Evolutionary conservation across 352 stramenopile genomes (phyloP), one percentile per base, ranked within the genome.

Genomic region (Pythium rishiriense): DNA sequence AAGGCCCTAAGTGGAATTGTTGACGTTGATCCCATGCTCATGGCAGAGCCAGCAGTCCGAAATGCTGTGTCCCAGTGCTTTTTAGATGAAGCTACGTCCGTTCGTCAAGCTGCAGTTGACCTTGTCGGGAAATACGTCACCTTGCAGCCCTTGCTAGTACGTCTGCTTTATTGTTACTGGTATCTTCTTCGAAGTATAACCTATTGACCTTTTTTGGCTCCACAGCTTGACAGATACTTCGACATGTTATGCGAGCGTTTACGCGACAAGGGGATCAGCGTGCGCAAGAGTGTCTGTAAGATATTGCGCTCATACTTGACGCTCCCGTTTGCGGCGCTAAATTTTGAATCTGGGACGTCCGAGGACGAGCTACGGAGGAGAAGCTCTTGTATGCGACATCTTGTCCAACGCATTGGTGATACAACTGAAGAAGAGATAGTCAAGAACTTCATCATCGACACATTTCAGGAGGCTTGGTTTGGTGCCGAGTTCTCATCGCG

Each of bases 371-470:
- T 91, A 37, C 73, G 60, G 11, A 69, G 80, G 19, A 78, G 86
- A 63, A 92, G 81, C 48, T 69, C 69, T 22, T 93, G 83, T 45
- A 91, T 94, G 75, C 69, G 78, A 22, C 86, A 77, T 45, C 59
- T 96, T 26, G 85, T 94, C 51, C 83, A 94, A 65, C 73, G 85
- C 35, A 76, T 96, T 60, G 85, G 85, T 35, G 79, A 94, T 31
- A 57, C 75, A 5, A 64, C 74, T 21, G 87, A 96, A 66, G 83
- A 93, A 56, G 79, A 88, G 59, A 35, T 60, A 8, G 59, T 96
- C n/a, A 96, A 94, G 58, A 90, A 93, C 41, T 92, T 85, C 33
- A 84, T 96, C 53, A 90, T 94, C 22, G 81, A 92, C 47, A 93
- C 80, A 9, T 91, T 96, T 24, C 85, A 94, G 69, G 87, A 96